These are phyloP conservation scores for Filosporella fistucella DNA, from an alignment of 495 filamentous ascomycete genomes.

Conservation along the genomic window DNA sequence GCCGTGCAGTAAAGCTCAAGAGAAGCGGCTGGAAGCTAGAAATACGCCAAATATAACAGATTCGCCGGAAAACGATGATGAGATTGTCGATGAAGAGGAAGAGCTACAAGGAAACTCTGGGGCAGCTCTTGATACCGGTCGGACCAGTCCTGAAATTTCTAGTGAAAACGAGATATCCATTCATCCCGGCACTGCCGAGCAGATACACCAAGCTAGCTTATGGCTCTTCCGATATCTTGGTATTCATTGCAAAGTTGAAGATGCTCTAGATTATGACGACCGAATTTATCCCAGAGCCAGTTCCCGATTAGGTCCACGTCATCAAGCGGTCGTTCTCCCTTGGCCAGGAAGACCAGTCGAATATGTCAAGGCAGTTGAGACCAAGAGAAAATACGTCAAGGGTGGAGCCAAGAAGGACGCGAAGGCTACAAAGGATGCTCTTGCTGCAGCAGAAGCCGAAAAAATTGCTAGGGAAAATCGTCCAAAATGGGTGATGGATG, in stretches of 20 bases:
- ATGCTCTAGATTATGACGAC: slow-evolving; percentile 96
- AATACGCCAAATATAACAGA: slow-evolving; percentile 67
- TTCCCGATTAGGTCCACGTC: slow-evolving; percentile 84
- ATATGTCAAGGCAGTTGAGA: slow-evolving; percentile 82
- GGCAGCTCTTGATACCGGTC: slow-evolving; percentile 47
- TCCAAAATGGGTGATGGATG: slow-evolving; percentile 90
- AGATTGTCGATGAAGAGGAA: slow-evolving; percentile 70
- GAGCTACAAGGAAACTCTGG: slow-evolving; percentile 54
- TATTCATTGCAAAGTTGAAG: slow-evolving; percentile 93
- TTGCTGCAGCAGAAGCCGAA: slow-evolving; percentile 75
- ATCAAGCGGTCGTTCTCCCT: slow-evolving; percentile 79
- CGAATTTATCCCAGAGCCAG: slow-evolving; percentile 95
- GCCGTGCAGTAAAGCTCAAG: slow-evolving; percentile 89
- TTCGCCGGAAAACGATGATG: slow-evolving; percentile 68
- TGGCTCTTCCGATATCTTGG: slow-evolving; percentile 97
- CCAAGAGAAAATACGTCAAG: slow-evolving; percentile 72
- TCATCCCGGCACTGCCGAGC: slow-evolving; percentile 79
- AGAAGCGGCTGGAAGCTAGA: slow-evolving; percentile 85
- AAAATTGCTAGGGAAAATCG: slow-evolving; percentile 71
- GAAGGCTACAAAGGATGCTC: slow-evolving; percentile 72
- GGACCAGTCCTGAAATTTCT: slow-evolving; percentile 53
- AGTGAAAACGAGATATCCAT: slow-evolving; percentile 44
- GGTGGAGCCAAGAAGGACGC: slow-evolving; percentile 60
- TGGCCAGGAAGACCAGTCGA: slow-evolving; percentile 86
- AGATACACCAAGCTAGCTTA: slow-evolving; percentile 83